phyloP scores from a whole-genome alignment of 768 basidiomycete species.

The Plicaturopsis crispa region DNA sequence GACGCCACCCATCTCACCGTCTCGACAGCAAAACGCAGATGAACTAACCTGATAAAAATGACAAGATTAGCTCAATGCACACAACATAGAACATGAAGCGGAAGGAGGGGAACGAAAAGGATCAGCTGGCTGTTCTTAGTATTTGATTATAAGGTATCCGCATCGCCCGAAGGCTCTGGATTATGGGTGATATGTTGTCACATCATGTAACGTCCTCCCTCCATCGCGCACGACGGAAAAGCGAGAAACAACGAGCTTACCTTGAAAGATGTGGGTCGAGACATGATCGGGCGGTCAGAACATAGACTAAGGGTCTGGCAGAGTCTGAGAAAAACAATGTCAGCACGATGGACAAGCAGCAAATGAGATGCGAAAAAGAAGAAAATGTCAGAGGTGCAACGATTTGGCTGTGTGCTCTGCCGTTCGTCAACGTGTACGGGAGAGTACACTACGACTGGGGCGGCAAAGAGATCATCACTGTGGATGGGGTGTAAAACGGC shows the following conservation, averaged over 20 bases:
- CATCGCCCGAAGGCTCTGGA: conserved; percentile 39
- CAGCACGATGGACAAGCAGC: neutral
- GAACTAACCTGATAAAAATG: too few relatives aligned
- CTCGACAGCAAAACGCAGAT: too few relatives aligned
- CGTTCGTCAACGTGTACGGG: conserved; percentile 51
- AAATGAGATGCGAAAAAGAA: neutral
- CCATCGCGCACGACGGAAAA: too few relatives aligned
- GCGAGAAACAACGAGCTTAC: conserved; percentile 4
- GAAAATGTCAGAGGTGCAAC: conserved; percentile 51
- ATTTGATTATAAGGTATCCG: conserved; percentile 34
- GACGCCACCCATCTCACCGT: too few relatives aligned
- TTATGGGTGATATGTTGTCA: conserved; percentile 35
- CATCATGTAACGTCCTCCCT: conserved; percentile 39
- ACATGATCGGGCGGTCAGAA: conserved; percentile 5
- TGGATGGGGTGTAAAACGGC: too few relatives aligned
- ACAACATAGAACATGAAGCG: too few relatives aligned
- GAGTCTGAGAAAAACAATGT: conserved; percentile 5
- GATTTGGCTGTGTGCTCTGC: conserved; percentile 61
- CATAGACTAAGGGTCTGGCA: conserved; percentile 3
- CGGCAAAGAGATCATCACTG: conserved; percentile 63
- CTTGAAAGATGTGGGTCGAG: conserved; percentile 11
- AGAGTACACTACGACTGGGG: conserved; percentile 73
- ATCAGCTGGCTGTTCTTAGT: conserved; percentile 65
- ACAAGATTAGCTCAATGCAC: too few relatives aligned
- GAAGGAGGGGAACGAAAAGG: conserved; percentile 6